Conservation (phyloP, 1,284 basidiomycete genomes). For the Phlebopus sp. region DNA sequence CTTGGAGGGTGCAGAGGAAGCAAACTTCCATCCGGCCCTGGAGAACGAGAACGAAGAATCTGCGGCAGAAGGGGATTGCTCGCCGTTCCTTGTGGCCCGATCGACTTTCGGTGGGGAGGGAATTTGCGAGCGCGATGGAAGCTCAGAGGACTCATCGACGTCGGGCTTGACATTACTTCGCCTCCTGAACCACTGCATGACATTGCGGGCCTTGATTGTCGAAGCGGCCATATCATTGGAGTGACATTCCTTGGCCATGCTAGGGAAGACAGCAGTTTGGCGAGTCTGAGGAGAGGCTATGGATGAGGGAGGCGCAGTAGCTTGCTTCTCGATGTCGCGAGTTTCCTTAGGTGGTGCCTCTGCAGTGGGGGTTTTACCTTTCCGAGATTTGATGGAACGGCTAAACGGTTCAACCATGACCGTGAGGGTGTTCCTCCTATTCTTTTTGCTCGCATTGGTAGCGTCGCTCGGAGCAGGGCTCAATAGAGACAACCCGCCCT, state of each 20-base stretch:
- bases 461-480: conserved; percentile 32
- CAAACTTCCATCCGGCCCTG: conserved; percentile 32
- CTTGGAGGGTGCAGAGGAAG: conserved; percentile 36
- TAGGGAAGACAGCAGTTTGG: conserved; percentile 26
- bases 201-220: conserved; percentile 70
- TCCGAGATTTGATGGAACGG: conserved; percentile 53
- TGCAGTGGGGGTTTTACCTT: conserved; percentile 36
- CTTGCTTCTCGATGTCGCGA: conserved; percentile 33
- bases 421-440: conserved; percentile 74
- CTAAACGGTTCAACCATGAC: conserved; percentile 79
- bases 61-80: conserved; percentile 23
- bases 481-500: conserved; percentile 30
- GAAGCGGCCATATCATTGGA: conserved; percentile 55
- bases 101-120: conserved; percentile 30
- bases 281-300: conserved; percentile 28
- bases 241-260: conserved; percentile 24
- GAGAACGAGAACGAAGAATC: conserved; percentile 33
- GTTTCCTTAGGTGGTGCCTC: conserved; percentile 35
- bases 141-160: conserved; percentile 32
- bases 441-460: conserved; percentile 47
- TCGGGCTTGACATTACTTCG: conserved; percentile 58
- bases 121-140: conserved; percentile 25
- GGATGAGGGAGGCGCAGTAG: conserved; percentile 20
- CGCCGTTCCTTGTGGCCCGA: conserved; percentile 23
- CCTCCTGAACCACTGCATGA: conserved; percentile 81